These are phyloP conservation scores for Geotrichum bryndzae DNA, from an alignment of 1,139 yeast genomes.

Conservation along the genomic window DNA sequence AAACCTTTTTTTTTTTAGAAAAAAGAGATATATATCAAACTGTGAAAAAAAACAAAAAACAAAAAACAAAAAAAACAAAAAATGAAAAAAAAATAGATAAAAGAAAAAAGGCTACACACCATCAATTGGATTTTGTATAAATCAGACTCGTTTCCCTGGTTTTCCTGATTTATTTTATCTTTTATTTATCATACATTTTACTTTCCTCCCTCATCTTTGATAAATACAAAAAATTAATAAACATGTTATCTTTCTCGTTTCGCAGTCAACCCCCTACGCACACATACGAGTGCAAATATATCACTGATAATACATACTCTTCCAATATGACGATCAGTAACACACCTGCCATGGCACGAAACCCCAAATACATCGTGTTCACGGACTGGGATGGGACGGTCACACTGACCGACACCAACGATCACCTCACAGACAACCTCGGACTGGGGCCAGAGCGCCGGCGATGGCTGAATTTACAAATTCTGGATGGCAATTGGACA, in stretches of 20 bases:
- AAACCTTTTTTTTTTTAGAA: background rate
- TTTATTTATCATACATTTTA: no score
- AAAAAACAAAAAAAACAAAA: background rate
- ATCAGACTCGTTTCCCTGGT: background rate
- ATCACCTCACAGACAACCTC: constrained; percentile 75
- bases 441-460: constrained; percentile 79
- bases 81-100: background rate
- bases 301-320: background rate
- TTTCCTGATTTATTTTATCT: background rate
- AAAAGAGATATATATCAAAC: no score
- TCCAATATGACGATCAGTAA: constrained; percentile 3
- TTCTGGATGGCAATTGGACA: constrained; percentile 56
- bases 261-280: background rate
- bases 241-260: background rate
- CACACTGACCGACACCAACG: constrained; percentile 87
- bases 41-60: background rate
- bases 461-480: constrained; percentile 59
- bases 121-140: background rate
- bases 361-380: constrained; percentile 69
- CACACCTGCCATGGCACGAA: constrained; percentile 31
- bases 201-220: background rate
- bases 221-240: background rate
- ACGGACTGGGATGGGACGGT: constrained; percentile 98
- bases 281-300: background rate
- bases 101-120: background rate